phyloP scores from a whole-genome alignment of 2,329 filamentous ascomycete genomes.

The Paraphaeosphaeria minitans region DNA sequence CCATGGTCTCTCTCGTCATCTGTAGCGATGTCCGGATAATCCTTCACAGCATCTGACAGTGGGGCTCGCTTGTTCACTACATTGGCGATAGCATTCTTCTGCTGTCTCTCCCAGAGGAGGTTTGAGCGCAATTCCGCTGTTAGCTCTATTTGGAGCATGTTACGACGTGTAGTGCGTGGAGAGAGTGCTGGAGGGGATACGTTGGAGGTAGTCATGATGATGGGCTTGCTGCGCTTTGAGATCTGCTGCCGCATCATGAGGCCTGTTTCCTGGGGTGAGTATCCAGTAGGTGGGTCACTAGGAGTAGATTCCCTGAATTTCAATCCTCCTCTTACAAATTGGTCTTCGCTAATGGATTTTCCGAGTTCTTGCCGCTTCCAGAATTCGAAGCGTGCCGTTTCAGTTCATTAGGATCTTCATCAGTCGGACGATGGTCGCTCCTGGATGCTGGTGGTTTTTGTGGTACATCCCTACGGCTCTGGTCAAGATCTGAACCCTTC shows the following conservation, averaged over 20 bases:
- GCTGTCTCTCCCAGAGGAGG: slow-evolving; percentile 92
- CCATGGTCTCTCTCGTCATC: too few species aligned
- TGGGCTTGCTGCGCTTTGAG: slow-evolving; percentile 79
- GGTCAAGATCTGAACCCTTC: too few species aligned
- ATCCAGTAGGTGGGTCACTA: slow-evolving; percentile 69
- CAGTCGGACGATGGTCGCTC: too few species aligned
- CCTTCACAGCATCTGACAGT: too few species aligned
- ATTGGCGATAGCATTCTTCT: slow-evolving; percentile 87
- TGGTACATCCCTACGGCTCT: too few species aligned
- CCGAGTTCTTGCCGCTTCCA: too few species aligned
- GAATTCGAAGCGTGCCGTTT: too few species aligned
- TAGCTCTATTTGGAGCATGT: slow-evolving; percentile 94
- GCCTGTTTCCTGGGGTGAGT: slow-evolving; percentile 59
- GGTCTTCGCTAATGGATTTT: too few species aligned
- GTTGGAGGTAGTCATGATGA: slow-evolving; percentile 73
- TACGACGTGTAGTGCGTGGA: slow-evolving; percentile 86
- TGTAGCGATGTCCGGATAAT: too few species aligned
- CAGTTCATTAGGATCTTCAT: too few species aligned
- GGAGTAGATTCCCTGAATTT: slow-evolving; percentile 57
- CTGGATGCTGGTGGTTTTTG: too few species aligned
- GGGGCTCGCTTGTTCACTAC: slow-evolving; percentile 88
- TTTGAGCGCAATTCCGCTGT: slow-evolving; percentile 91
- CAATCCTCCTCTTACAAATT: too few species aligned
- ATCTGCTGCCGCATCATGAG: slow-evolving; percentile 64
- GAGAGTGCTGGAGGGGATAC: slow-evolving; percentile 78